Conservation (phyloP, 108 stramenopile species). For the Skeletonema menzelii region DNA sequence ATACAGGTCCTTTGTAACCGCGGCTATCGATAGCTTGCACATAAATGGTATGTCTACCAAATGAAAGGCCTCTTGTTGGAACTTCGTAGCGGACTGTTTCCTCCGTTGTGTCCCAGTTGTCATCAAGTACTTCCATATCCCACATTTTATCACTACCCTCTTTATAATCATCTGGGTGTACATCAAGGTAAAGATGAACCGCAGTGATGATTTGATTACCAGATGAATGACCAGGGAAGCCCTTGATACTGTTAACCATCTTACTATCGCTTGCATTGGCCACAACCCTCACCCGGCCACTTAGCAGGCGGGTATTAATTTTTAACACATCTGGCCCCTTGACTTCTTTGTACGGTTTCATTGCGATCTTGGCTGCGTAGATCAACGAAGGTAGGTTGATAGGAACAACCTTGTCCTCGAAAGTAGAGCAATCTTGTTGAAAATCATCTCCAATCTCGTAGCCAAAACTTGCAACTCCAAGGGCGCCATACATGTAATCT, state of each 20-base stretch:
- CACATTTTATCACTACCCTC: neutral
- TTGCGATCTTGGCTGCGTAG: constrained; percentile 42
- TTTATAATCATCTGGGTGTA: constrained; percentile 18
- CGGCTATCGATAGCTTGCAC: constrained; percentile 47
- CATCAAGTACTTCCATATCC: neutral
- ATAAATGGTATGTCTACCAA: constrained; percentile 34
- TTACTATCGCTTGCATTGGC: constrained; percentile 26
- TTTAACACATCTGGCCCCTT: constrained; percentile 52
- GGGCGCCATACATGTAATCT: constrained; percentile 48
- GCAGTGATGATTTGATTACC: constrained; percentile 15
- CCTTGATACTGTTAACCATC: constrained; percentile 23
- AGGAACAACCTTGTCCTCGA: constrained; percentile 36
- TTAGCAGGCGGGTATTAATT: neutral
- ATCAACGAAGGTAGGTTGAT: constrained; percentile 32
- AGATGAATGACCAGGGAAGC: constrained; percentile 10
- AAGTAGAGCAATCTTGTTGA: constrained; percentile 42
- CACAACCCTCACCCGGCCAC: constrained; percentile 6
- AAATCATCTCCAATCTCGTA: constrained; percentile 57
- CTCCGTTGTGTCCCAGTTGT: neutral
- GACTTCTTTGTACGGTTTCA: constrained; percentile 32
- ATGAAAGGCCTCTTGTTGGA: constrained; percentile 1
- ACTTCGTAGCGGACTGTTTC: neutral
- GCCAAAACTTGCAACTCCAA: constrained; percentile 48
- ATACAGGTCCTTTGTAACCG: constrained; percentile 45
- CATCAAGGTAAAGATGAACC: constrained; percentile 20